Evolutionary conservation across 495 filamentous ascomycete species (phyloP), one percentile per base, ranked within the genome.

Genomic region (Neurospora sp.): DNA sequence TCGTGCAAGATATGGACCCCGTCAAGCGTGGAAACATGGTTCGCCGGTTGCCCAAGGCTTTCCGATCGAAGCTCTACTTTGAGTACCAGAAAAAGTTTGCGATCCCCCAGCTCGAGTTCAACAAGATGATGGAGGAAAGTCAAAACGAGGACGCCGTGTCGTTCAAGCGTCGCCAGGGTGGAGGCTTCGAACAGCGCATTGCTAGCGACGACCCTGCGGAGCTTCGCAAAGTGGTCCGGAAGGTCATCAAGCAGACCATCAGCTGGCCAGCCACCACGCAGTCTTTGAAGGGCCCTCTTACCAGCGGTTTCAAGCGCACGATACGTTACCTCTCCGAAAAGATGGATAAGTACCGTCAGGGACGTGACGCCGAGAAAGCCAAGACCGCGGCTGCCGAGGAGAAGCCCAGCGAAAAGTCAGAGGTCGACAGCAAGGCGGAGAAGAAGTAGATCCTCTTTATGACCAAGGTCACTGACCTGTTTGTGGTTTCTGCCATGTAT

Each of bases 11-110:
- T 78, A 94, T 97, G 92, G 92, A 97, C 75, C 93, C 93, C 0
- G 80, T 92, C 61, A 93, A 90, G 77, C 89, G 96, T 59, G 94
- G 92, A 27, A 98, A 99, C 79, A 98, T 98, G 92, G 94, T 99
- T 10, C 89, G 96, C 12, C 91, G 96, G 35, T 84, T 99, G 14
- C 96, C 96, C 0, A 94, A 92, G 72, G 84, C 90, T 1, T 98
- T 99, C 87, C 88, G 96, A 16, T 86, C 92, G 68, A 94, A 93
- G 75, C 81, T 99, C 3, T 99, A 98, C 82, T 96, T 96, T 81
- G 89, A 93, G 76, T 98, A 97, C 76, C 96, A 98, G 81, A 87
- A 90, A 74, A 94, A 96, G 77, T 97, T 91, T 76, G 86, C 87
- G 41, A 96, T 98, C 41, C 94, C 96, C 1, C 90, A 88, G 35